Evolutionary conservation across 2,329 filamentous ascomycete species (phyloP), one percentile per base, ranked within the genome.

Genomic region (Phialemonium atrogriseum): DNA sequence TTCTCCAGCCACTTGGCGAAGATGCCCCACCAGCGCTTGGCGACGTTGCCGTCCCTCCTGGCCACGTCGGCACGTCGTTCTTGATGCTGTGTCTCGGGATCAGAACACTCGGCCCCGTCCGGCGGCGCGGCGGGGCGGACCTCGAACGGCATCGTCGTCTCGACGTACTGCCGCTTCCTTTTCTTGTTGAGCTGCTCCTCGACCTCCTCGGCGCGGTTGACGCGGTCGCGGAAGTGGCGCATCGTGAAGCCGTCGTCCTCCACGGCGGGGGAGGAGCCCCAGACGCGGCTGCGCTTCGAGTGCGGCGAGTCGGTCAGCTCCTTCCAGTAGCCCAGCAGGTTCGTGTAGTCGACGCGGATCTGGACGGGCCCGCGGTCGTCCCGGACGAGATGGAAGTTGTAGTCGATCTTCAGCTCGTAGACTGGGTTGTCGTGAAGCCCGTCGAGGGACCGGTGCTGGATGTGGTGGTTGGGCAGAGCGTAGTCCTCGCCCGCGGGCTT

Each of bases 321-420:
- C 5, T 51, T 41, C 54, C 51, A 57, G 43, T 56, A 56, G 5
- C 38, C 42, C 7, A 39, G 32, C 23, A 52, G 27, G 37, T 57
- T 57, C 22, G 45, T 54, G 34, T 44, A 57, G 38, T 58, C 55
- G 29, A 58, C 43, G 13, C 55, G 47, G 27, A 58, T 49, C 20
- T 50, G 38, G 16, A 50, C 44, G 7, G 43, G 36, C n/a, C 41
- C 44, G 12, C 32, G 20, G 21, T 50, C 48, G 5, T 42, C 41
- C 10, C 41, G 37, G 12, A 51, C 45, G 4, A 38, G 32, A 10
- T 40, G 26, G 36, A 55, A 56, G 18, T 51, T 41, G 35, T 55
- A 57, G 41, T 57, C 54, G 27, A 55, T 49, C 7, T 37, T 50
- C 20, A 57, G 27, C 17, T 47, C 38, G 27, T 50, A 53, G 3